Base-by-base conservation (phyloP, 331 rosid genomes). In the Arachis monticola region DNA sequence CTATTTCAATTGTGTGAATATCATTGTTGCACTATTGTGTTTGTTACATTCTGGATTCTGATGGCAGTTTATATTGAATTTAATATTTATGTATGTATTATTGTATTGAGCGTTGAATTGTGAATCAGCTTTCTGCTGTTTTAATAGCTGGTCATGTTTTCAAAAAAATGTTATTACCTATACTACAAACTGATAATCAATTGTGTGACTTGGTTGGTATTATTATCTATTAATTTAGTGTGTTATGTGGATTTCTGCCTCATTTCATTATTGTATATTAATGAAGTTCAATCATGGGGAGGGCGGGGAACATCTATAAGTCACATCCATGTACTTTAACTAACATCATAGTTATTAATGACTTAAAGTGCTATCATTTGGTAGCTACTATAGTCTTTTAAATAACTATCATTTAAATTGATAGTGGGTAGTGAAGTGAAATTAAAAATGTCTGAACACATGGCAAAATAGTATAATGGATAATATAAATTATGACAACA, bases 191-290 rank as follows among this genome's bases (percentile, higher is more conserved):
- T 40, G 59, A 47, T 55, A 67, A 63, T 46, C 12, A 13, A 2
- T 13, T 47, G 58, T 17, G 7, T 69, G 73, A 70, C 63, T 67
- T 52, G 64, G 57, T 79, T 58, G 78, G 8, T 11, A 50, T 68
- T 72, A 52, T 74, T 58, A 67, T 51, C 46, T 27, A 35, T 67
- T 77, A n/a, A 76, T 42, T 76, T 67, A 57, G 55, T 70, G 41
- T 75, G 17, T 44, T 52, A 1, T 8, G 63, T 72, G 50, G 51
- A 73, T 58, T 72, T 17, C 14, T 12, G 4, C 3, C 31, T 40
- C 41, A 10, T 1, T 32, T 32, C 35, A 63, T 46, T 51, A 62
- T 51, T 17, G 41, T 32, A 44, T 64, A 67, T 57, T 66, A 59
- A 59, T 80, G 78, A 59, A 64, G 72, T 60, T 57, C 47, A 40